Evolutionary conservation across 139 green algal genomes (phyloP).

Genomic region (Mesotaenium endlicherianum): DNA sequence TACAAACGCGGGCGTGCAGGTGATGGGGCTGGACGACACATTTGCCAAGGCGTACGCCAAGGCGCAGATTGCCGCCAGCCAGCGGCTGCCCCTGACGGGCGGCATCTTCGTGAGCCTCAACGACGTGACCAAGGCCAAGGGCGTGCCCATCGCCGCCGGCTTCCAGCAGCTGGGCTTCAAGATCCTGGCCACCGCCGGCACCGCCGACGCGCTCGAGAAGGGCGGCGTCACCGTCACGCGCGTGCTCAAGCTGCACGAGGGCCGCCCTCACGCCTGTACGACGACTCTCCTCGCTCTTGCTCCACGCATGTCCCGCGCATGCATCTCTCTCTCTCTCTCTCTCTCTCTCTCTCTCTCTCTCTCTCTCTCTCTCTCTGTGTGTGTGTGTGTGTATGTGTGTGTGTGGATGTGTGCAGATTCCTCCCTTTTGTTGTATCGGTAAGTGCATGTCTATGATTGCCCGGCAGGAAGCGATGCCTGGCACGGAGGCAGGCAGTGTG

Average conservation of each 20-base stretch:
- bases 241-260: constrained; percentile 98
- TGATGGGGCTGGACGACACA: constrained; percentile 54
- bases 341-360: too few species aligned
- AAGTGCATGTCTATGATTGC: too few species aligned
- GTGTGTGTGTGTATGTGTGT: too few species aligned
- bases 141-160: constrained; percentile 76
- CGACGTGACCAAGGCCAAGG: constrained; percentile 83
- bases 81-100: constrained; percentile 74
- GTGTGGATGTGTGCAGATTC: too few species aligned
- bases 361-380: too few species aligned
- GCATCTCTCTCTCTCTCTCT: too few species aligned
- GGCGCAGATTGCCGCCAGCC: constrained; percentile 88
- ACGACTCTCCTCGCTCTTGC: too few species aligned
- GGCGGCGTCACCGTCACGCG: constrained; percentile 57
- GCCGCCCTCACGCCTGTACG: constrained; percentile 73
- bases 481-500: too few species aligned
- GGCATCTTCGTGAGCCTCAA: constrained; percentile 92
- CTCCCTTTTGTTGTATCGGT: too few species aligned
- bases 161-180: constrained; percentile 84
- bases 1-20: neutral
- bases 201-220: constrained; percentile 59
- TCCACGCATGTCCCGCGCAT: too few species aligned
- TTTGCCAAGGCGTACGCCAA: constrained; percentile 94
- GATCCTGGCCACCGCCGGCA: constrained; percentile 86
- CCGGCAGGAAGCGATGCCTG: too few species aligned